phyloP scores from a whole-genome alignment of 768 basidiomycete genomes.

The Sutorius australiensis region DNA sequence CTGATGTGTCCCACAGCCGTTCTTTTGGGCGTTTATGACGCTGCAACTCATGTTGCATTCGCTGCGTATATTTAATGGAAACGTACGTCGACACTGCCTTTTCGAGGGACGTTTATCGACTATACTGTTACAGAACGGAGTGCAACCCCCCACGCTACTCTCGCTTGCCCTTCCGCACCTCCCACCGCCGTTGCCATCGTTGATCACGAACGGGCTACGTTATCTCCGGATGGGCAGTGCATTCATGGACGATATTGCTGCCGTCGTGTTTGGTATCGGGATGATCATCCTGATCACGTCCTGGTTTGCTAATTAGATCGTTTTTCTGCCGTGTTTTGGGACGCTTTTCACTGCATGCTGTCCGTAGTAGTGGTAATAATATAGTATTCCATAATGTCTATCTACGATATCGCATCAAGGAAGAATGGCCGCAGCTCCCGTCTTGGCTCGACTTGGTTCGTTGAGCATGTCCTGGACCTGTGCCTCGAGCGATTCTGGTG shows the following conservation, averaged over 20 bases:
- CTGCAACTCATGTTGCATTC: constrained; percentile 71
- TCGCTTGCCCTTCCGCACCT: constrained; percentile 60
- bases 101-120: constrained; percentile 4
- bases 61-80: constrained; percentile 62
- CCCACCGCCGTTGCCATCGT: constrained; percentile 57
- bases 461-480: constrained; percentile 32
- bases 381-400: neutral
- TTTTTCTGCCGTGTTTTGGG: neutral
- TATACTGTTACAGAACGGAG: constrained; percentile 43
- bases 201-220: constrained; percentile 60
- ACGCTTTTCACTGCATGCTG: neutral
- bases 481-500: constrained; percentile 20
- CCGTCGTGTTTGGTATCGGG: constrained; percentile 68
- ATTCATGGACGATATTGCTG: constrained; percentile 70
- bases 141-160: constrained; percentile 57
- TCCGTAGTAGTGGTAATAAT: constrained; percentile 1
- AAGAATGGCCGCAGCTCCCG: constrained; percentile 39
- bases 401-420: constrained; percentile 20
- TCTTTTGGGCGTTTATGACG: constrained; percentile 81
- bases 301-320: constrained; percentile 34
- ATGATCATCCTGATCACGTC: constrained; percentile 54
- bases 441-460: constrained; percentile 29
- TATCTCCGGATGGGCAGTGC: constrained; percentile 66
- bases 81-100: constrained; percentile 43
- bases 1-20: constrained; percentile 46